Conservation (phyloP, 2,329 filamentous ascomycete species). For the Pseudocercospora fuligena region DNA sequence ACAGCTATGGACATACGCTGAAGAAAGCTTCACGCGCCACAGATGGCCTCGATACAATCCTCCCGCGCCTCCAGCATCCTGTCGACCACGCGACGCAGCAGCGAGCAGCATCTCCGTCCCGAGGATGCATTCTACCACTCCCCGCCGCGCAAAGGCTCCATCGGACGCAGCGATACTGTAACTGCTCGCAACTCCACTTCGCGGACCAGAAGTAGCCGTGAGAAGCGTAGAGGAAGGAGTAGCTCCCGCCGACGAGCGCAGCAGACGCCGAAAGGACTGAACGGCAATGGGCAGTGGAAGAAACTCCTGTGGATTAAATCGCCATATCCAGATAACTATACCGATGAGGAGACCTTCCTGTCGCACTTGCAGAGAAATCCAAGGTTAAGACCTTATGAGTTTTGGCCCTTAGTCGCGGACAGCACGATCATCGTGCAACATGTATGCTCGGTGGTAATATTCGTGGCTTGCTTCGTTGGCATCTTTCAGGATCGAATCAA, state of each 20-base stretch:
- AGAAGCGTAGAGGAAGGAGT: conserved; percentile 62
- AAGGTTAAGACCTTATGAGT: conserved; percentile 91
- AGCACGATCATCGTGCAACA: conserved; percentile 97
- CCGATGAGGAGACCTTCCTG: conserved; percentile 93
- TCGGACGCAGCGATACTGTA: conserved; percentile 41
- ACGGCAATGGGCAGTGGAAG: conserved; percentile 71
- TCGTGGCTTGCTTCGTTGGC: conserved; percentile 88
- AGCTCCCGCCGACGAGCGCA: conserved; percentile 63
- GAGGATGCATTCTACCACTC: conserved; percentile 79
- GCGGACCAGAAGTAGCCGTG: conserved; percentile 42
- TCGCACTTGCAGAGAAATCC: conserved; percentile 95
- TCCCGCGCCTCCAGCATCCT: conserved; percentile 27
- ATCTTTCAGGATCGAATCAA: conserved; percentile 89
- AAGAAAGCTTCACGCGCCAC: conserved; percentile 42
- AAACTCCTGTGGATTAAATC: conserved; percentile 99
- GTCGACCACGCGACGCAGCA: conserved; percentile 19
- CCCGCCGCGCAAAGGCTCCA: conserved; percentile 56
- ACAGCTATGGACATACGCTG: conserved; percentile 38
- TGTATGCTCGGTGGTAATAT: conserved; percentile 91
- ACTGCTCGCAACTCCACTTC: conserved; percentile 24
- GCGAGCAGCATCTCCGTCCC: conserved; percentile 65
- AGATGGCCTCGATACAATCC: conserved; percentile 19
- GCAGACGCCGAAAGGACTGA: conserved; percentile 14
- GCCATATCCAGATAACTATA: conserved; percentile 98
- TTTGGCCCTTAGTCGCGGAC: conserved; percentile 94